Conservation (phyloP, 495 filamentous ascomycete genomes). For the Aspergillus cristatus region DNA sequence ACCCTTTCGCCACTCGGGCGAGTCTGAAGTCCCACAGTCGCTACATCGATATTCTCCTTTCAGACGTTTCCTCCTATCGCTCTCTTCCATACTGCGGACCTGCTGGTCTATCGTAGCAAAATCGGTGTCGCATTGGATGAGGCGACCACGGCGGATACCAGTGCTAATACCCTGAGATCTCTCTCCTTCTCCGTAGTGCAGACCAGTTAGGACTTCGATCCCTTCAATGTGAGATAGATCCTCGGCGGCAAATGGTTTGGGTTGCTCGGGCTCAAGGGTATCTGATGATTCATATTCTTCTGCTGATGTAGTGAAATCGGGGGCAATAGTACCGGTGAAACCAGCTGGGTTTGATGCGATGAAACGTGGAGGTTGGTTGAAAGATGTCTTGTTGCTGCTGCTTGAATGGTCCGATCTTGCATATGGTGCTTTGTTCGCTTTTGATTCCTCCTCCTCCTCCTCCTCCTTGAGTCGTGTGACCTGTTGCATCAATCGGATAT, state of each 20-base stretch:
- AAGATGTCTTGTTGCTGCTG: constrained; percentile 1
- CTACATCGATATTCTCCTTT: constrained; percentile 97
- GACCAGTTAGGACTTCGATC: constrained; percentile 89
- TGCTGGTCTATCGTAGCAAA: constrained; percentile 73
- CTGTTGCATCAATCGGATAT: constrained; percentile 73
- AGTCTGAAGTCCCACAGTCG: constrained; percentile 90
- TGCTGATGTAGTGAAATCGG: constrained; percentile 5
- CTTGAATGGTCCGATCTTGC: constrained; percentile 1
- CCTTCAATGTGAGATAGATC: constrained; percentile 69
- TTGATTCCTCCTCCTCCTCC: constrained; percentile 64
- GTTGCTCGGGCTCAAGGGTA: constrained; percentile 60
- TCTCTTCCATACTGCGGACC: constrained; percentile 32
- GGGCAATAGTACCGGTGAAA: not conserved
- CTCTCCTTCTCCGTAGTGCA: constrained; percentile 84
- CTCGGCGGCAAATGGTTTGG: constrained; percentile 46
- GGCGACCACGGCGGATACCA: constrained; percentile 63
- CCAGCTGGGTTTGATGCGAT: not conserved
- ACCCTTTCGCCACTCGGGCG: constrained; percentile 94
- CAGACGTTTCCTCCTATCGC: constrained; percentile 82
- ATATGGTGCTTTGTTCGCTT: constrained; percentile 15
- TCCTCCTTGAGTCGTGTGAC: constrained; percentile 81
- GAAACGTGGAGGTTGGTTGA: not conserved
- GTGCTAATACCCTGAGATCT: constrained; percentile 82
- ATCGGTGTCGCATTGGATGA: constrained; percentile 80
- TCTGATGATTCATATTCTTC: constrained; percentile 34